Conservation (phyloP, 2,329 filamentous ascomycete species). For the Fusarium austroafricanum region DNA sequence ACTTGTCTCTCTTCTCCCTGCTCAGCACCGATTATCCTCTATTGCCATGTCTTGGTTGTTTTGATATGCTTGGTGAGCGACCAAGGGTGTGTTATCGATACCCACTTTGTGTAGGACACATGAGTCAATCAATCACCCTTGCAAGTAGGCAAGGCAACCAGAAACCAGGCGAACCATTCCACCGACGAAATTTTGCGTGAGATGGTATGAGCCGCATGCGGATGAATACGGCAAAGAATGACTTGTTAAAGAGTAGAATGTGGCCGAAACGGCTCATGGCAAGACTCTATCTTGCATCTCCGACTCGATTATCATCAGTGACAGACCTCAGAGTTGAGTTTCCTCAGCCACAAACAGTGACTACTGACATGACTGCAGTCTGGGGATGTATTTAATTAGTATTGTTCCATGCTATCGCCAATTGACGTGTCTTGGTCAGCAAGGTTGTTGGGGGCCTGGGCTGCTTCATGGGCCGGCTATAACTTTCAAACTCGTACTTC, state of each 20-base stretch:
- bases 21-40: background rate
- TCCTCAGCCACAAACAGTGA: background rate
- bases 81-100: background rate
- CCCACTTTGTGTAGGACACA: too few species aligned
- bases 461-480: background rate
- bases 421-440: background rate
- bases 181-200: background rate
- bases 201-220: background rate
- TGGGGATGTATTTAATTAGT: background rate
- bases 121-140: background rate
- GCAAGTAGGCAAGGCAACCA: background rate
- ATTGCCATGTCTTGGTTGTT: background rate
- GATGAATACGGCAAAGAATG: background rate
- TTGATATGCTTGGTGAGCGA: background rate
- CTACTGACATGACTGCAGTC: background rate
- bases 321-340: background rate
- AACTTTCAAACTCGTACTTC: background rate
- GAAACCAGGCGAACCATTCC: background rate
- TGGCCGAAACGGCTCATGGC: background rate
- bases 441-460: too few species aligned
- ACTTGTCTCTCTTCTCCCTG: background rate
- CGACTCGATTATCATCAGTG: background rate
- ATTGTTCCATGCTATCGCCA: background rate
- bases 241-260: background rate
- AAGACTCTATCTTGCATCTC: background rate